These are phyloP conservation scores for Neostapfia colusana DNA, from an alignment of 176 grass and related monocot genomes.

Conservation along the genomic window DNA sequence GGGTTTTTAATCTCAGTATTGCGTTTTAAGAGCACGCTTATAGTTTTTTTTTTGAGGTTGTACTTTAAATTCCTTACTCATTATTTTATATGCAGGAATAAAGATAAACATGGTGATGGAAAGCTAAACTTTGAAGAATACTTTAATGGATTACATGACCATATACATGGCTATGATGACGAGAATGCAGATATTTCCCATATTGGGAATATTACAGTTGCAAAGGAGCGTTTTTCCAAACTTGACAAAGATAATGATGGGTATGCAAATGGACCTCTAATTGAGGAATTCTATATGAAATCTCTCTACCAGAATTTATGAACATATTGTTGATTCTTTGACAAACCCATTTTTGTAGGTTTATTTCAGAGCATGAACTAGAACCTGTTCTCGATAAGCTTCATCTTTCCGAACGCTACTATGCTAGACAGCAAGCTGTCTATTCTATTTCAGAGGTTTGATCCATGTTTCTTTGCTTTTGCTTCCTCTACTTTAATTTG, in stretches of 20 bases:
- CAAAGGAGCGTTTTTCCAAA: slow-evolving; percentile 64
- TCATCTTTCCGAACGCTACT: slow-evolving; percentile 72
- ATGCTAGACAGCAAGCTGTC: slow-evolving; percentile 76
- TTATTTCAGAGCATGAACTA: slow-evolving; percentile 75
- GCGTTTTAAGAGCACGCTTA: slow-evolving; percentile 13
- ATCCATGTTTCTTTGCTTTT: slow-evolving; percentile 29
- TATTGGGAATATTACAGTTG: slow-evolving; percentile 43
- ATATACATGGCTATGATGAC: slow-evolving; percentile 66
- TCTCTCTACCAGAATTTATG: background rate
- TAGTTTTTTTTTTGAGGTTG: slow-evolving; percentile 39
- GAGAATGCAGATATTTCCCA: slow-evolving; percentile 54
- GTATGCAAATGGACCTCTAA: slow-evolving; percentile 41
- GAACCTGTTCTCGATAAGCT: slow-evolving; percentile 69
- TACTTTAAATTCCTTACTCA: slow-evolving; percentile 30
- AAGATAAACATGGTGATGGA: slow-evolving; percentile 71
- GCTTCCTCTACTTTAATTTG: background rate
- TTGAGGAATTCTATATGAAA: slow-evolving; percentile 12
- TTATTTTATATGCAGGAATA: slow-evolving; percentile 53
- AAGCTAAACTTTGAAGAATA: slow-evolving; percentile 85
- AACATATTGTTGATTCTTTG: slow-evolving; percentile 27
- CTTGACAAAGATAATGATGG: slow-evolving; percentile 82
- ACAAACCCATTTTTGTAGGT: slow-evolving; percentile 43
- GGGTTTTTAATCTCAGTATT: background rate
- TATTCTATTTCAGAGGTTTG: slow-evolving; percentile 81
- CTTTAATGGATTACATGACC: slow-evolving; percentile 55